Base-by-base conservation (phyloP, 805 yeast species). In the Metschnikowia baotianmanensis region DNA sequence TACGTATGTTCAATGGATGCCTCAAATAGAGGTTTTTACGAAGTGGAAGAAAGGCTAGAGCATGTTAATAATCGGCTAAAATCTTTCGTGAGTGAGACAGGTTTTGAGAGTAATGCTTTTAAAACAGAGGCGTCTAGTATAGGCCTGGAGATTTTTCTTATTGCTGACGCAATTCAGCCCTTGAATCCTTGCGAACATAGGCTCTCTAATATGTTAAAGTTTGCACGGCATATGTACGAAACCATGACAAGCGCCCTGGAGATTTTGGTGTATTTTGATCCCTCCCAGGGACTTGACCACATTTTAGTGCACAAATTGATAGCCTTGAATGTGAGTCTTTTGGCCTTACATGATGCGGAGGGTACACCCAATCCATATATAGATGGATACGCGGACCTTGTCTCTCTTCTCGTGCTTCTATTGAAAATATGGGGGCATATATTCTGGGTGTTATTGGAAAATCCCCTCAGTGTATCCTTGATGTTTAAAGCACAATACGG, bases 161-260 rank as follows among this genome's bases (percentile, higher is more conserved):
- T 25, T 15, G 11, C 28, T 15, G 11, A 18, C n/a, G 20, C 4
- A 2, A 19, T 31, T 12, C 15, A 4, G 10, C 34, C 24, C 6
- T 18, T 15, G n/a, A 10, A 6, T 15, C 32, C 32, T 3, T 35
- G 38, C 27, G 13, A 4, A 5, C 11, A n/a, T 11, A 16, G 10
- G 3, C 13, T 37, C 10, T 7, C 23, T n/a, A 13, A 18, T 5
- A 37, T 25, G 23, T 1, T 39, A 12, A 13, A 15, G 3, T 39
- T 39, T 34, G 43, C 38, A 10, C 17, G 22, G 6, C 7, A 17
- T n/a, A 29, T 34, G 16, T 18, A 33, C n/a, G 11, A 11, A 18
- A 15, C 16, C 4, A 29, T 39, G 43, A 21, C 10, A 9, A 12
- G 16, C 4, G 29, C 38, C 26, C 16, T 10, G 9, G 19, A 10